Evolutionary conservation across 306 rosid species (phyloP).

Genomic region (Pueraria montana): DNA sequence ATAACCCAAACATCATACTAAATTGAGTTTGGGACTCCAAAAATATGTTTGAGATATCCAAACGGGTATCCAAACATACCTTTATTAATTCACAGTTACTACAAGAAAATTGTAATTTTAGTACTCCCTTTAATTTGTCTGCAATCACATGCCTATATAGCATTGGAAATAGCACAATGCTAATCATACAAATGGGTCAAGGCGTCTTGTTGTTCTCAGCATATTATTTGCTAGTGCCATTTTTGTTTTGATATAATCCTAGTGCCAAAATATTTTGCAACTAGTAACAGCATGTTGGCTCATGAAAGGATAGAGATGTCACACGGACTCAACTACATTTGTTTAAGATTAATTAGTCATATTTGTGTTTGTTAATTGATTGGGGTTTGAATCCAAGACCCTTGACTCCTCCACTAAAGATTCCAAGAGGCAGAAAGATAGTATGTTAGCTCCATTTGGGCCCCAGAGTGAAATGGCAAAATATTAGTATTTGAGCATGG

Average conservation of each 20-base stretch:
- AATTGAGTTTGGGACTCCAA: no score
- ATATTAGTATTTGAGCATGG: constrained; percentile 40
- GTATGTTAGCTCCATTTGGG: constrained; percentile 56
- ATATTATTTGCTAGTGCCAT: constrained; percentile 49
- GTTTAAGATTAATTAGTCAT: constrained; percentile 38
- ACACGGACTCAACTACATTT: constrained; percentile 38
- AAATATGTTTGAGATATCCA: no score
- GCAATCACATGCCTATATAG: constrained; percentile 62
- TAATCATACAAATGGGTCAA: constrained; percentile 72
- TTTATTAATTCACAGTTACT: constrained; percentile 52
- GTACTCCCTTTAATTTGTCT: constrained; percentile 51
- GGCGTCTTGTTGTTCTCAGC: constrained; percentile 64
- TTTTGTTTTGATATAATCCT: not conserved
- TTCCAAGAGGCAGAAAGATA: constrained; percentile 56
- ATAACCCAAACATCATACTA: no score
- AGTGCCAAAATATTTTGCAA: constrained; percentile 45
- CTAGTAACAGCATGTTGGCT: constrained; percentile 55
- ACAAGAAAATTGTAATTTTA: constrained; percentile 34
- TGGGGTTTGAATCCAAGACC: constrained; percentile 60
- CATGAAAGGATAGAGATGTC: constrained; percentile 47
- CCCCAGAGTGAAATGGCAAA: constrained; percentile 52
- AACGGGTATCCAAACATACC: no score
- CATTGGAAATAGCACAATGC: constrained; percentile 79
- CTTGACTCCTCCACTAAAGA: constrained; percentile 86
- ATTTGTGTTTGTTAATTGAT: constrained; percentile 59